Conservation (phyloP, 2,329 filamentous ascomycete genomes). For the Neoascochyta sp. region DNA sequence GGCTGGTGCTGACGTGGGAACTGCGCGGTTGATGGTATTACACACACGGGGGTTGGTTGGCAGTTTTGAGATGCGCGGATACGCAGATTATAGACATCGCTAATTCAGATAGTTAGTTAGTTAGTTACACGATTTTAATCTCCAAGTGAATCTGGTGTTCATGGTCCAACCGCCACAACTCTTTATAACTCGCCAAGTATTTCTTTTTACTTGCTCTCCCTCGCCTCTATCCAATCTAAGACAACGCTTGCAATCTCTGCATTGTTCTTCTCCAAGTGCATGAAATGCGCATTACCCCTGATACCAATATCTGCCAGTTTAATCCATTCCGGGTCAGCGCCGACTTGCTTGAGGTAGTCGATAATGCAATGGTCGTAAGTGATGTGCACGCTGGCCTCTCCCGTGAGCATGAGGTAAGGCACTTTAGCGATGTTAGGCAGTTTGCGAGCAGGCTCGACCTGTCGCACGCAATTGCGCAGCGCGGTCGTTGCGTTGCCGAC, state of each 20-base stretch:
- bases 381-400: conserved; percentile 21
- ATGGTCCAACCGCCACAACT: no score
- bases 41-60: no score
- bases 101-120: no score
- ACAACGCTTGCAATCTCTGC: conserved; percentile 41
- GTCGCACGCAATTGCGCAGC: conserved; percentile 18
- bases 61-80: no score
- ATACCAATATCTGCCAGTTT: conserved; percentile 44
- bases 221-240: conserved; percentile 44
- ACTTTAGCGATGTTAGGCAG: conserved; percentile 22
- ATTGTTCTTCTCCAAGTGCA: conserved; percentile 53
- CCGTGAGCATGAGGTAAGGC: conserved; percentile 24
- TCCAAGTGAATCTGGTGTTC: no score
- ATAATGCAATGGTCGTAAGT: conserved; percentile 29
- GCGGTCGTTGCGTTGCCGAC: conserved; percentile 15
- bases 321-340: conserved; percentile 44
- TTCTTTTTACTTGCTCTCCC: no score
- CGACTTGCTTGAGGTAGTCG: conserved; percentile 34
- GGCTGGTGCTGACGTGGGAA: no score
- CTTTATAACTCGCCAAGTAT: no score
- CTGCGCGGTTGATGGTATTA: no score
- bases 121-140: no score
- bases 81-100: no score
- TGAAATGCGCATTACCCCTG: conserved; percentile 54
- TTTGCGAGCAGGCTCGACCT: conserved; percentile 16